phyloP scores from a whole-genome alignment of 345 rosid species.

The Cardamine occulta region DNA sequence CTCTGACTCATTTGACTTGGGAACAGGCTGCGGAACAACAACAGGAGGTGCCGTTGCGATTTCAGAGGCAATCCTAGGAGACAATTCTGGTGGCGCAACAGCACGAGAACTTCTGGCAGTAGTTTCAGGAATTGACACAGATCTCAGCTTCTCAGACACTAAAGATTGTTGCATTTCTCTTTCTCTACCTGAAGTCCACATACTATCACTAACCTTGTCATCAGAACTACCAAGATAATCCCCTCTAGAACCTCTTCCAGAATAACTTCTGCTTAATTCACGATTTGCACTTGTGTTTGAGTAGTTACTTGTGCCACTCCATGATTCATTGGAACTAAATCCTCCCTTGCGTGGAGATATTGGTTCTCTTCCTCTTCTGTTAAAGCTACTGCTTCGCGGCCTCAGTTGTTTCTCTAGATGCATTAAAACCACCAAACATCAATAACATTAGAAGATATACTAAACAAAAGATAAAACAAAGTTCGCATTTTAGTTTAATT shows the following conservation, averaged over 20 bases:
- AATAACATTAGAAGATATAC: slow-evolving; percentile 15
- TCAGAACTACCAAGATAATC: slow-evolving; percentile 62
- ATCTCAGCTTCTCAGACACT: slow-evolving; percentile 64
- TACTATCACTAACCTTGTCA: slow-evolving; percentile 56
- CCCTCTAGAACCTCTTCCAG: slow-evolving; percentile 67
- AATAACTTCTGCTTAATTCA: slow-evolving; percentile 67
- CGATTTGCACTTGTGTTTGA: slow-evolving; percentile 50
- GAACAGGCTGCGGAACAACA: slow-evolving; percentile 47
- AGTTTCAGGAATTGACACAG: slow-evolving; percentile 51
- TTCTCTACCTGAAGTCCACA: slow-evolving; percentile 63
- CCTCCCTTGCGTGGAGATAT: slow-evolving; percentile 78
- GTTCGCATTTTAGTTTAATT: background rate
- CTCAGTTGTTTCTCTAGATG: slow-evolving; percentile 62
- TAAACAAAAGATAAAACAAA: slow-evolving; percentile 20
- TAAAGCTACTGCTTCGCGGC: slow-evolving; percentile 66
- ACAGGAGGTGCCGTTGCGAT: slow-evolving; percentile 48
- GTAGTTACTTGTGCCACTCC: slow-evolving; percentile 70
- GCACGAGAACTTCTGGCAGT: slow-evolving; percentile 48
- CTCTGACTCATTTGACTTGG: slow-evolving; percentile 71
- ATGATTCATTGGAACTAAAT: slow-evolving; percentile 60
- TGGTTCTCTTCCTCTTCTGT: slow-evolving; percentile 77
- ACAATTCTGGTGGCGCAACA: slow-evolving; percentile 49
- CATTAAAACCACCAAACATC: slow-evolving; percentile 37
- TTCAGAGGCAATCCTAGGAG: slow-evolving; percentile 54
- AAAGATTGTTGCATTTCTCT: slow-evolving; percentile 57